Evolutionary conservation across 441 rosid species (phyloP), one percentile per base, ranked within the genome.

Genomic region (Pelargonium citronellum): DNA sequence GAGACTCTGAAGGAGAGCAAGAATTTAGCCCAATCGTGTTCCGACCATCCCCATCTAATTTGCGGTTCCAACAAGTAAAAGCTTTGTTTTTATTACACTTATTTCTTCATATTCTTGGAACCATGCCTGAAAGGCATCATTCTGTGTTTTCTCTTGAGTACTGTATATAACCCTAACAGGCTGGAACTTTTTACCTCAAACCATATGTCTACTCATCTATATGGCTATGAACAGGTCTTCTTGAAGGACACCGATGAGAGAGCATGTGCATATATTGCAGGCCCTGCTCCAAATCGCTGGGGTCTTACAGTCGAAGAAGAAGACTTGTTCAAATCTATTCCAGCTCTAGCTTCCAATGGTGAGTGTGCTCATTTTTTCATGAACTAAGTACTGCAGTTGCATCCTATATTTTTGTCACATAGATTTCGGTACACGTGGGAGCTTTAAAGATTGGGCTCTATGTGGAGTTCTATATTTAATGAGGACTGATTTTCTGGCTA

Each of bases 221-320:
- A 60, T 70, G 62, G 69, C 71, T 73, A 65, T 79, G 73, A 68
- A 70, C 83, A 95, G 99, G 98, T 92, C 73, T 89, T 87, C 85
- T 81, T 95, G 87, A 91, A 92, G 83, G 99, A 95, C 76, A 95
- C 98, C 1, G 99, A 95, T 77, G 99, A 95, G 81, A 90, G 99
- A 84, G 99, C 99, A 51, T 92, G 99, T 77, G 99, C 98, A 55
- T 95, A 95, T 80, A 89, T 95, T 78, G 97, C 98, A 4, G 99
- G 99, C 74, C 98, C 99, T 72, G 99, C 98, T 16, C 98, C 99
- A 51, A 95, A 91, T 67, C 96, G 98, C 22, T 95, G 99, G 99
- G 98, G 99, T 70, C 83, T 89, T 72, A 86, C 95, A 20, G 92
- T 84, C 71, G 96, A 92, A 65, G 96, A 96, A 19, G 75, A 79